Base-by-base conservation (phyloP, 2,329 filamentous ascomycete genomes). In the Curvularia lunata region DNA sequence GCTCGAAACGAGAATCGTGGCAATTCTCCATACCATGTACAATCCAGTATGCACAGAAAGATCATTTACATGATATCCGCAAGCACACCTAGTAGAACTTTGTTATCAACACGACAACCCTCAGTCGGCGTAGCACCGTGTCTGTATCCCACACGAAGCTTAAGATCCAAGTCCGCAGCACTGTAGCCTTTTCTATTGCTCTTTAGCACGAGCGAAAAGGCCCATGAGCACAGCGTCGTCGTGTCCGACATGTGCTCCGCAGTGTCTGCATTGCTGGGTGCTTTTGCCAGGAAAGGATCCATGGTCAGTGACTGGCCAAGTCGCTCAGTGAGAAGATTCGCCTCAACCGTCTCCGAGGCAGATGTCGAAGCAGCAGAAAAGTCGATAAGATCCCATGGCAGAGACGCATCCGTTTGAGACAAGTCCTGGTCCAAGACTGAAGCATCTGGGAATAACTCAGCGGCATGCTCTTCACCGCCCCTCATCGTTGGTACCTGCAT, bases 161-260 rank as follows among this genome's bases (percentile, higher is more conserved):
- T 61, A 23, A 63, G 32, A 27, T 67, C 62, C 38, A 67, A 48
- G 12, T 65, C 55, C 50, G 55, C 41, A 13, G 28, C 37, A 43
- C 52, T 58, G 46, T 54, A 62, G 6, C 62, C 59, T 52, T 62
- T 64, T 8, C 13, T 16, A 23, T 64, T 64, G 41, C 55, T 59
- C 40, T 56, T 56, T 6, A 59, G 42, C 37, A 67, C 42, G 5
- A 65, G 59, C 25, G 64, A 67, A 53, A 63, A 67, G 23, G 64
- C 64, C 27, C 28, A 49, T 21, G 64, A 63, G 49, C 64, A 67
- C 37, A 67, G 60, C 18, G 57, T 67, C 13, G 62, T 65, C 12
- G 54, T 63, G 34, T 58, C 56, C 51, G 50, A 56, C 52, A 53
- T 48, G 47, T 60, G 40, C 6, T 49, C 52, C 52, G 30, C 28